Percentiles rank a stretch among this genome's conserved stretches.
phyloP scores from a whole-genome alignment of 2,329 filamentous ascomycete genomes.

The Aphanocladium album region DNA sequence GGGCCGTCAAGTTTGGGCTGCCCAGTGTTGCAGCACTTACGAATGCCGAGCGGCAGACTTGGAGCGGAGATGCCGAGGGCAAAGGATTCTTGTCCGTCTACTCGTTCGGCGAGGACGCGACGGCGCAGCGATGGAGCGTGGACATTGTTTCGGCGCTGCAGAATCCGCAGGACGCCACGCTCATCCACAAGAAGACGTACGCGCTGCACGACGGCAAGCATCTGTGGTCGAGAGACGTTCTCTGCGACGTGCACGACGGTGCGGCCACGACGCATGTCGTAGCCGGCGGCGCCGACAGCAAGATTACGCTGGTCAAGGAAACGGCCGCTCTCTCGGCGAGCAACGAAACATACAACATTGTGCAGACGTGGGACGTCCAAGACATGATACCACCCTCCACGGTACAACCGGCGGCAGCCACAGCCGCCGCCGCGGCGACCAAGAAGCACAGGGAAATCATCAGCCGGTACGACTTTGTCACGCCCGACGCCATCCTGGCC shows the following conservation, averaged over 20 bases:
- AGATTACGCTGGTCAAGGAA: slow-evolving; percentile 46
- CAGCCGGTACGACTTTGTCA: slow-evolving; percentile 60
- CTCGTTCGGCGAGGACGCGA: slow-evolving; percentile 83
- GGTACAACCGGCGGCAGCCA: not conserved
- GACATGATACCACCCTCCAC: slow-evolving; percentile 27
- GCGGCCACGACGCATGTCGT: slow-evolving; percentile 43
- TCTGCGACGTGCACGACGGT: slow-evolving; percentile 20
- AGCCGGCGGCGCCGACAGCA: slow-evolving; percentile 83
- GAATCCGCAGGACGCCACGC: slow-evolving; percentile 17
- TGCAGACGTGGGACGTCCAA: slow-evolving; percentile 26
- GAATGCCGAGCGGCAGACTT: not conserved
- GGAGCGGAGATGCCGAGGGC: slow-evolving; percentile 14
- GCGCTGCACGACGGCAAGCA: slow-evolving; percentile 80
- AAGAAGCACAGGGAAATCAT: slow-evolving; percentile 38
- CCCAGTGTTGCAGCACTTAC: not conserved
- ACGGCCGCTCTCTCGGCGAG: not conserved
- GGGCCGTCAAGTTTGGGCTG: slow-evolving; percentile 68
- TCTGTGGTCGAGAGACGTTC: slow-evolving; percentile 68
- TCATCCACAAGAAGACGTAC: slow-evolving; percentile 52
- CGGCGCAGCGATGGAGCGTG: slow-evolving; percentile 68
- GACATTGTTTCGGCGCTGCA: slow-evolving; percentile 9
- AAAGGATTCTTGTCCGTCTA: slow-evolving; percentile 46
- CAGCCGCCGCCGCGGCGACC: slow-evolving; percentile 3
- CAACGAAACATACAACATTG: not conserved
- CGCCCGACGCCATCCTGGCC: slow-evolving; percentile 46